Evolutionary conservation across 116 monocot species (phyloP), one percentile per base, ranked within the genome.

Genomic region (Zostera marina): DNA sequence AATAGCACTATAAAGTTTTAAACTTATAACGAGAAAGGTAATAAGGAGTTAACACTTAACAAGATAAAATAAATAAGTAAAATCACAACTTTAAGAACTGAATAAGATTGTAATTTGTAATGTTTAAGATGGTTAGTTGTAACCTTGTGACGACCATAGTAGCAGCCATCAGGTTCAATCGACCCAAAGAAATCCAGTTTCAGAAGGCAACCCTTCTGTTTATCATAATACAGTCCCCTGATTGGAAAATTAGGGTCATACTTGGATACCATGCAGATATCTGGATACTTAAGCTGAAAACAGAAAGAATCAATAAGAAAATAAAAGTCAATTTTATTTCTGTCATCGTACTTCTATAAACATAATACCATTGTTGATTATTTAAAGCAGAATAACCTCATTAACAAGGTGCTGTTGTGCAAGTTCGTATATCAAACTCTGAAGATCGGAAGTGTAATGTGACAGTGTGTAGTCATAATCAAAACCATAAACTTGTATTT

Each of bases 121-220:
- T 47, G 42, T 13, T 47, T 11, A 16, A 66, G 23, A 66, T 2
- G 7, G 32, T 56, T 59, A 38, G n/a, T 20, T 9, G n/a, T 74
- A 45, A 98, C 98, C 86, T 86, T 90, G 49, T 49, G 73, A 22
- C 98, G 85, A 12, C 90, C 98, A 68, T 80, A 85, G 65, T 77
- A 98, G 70, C 86, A 98, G 14, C 98, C 91, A 75, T 90, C 90
- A 8, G 75, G 74, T 66, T 98, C 98, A 42, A 98, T 98, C 44
- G 98, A 98, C 14, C 98, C 98, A 66, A 98, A 98, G 64, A 98
- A 98, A 69, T 98, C 98, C 20, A 98, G 75, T 70, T 98, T 98
- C 66, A 98, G 54, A 64, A 98, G 90, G 65, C 90, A 90, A 1
- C 98, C 98, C 48, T 79, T 90, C 47, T 76, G 62, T 67, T 52